A percentile compares a stretch with the other conserved stretches of the same genome.
Conservation (phyloP, 345 rosid species). For the Ceriops zippeliana region DNA sequence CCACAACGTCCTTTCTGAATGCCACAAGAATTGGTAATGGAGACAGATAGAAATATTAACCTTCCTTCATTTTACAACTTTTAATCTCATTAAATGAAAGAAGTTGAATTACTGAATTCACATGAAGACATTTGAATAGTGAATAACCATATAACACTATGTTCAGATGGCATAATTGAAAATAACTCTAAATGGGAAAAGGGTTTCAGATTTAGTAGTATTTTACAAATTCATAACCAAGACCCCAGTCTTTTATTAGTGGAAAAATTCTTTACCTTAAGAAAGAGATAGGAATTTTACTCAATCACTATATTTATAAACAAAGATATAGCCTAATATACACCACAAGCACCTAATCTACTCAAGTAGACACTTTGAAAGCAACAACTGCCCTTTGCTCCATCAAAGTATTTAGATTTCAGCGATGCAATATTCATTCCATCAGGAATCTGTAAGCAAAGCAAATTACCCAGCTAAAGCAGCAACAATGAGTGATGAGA, state of each 20-base stretch:
- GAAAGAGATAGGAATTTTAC: too few relatives aligned
- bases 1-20: background rate
- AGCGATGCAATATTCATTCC: background rate
- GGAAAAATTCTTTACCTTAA: too few relatives aligned
- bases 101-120: background rate
- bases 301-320: too few relatives aligned
- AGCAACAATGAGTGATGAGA: conserved; percentile 89
- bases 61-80: background rate
- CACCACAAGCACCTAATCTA: background rate
- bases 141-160: background rate
- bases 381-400: background rate
- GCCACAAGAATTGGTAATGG: background rate
- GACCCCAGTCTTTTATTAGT: too few relatives aligned
- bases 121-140: background rate
- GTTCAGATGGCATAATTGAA: too few relatives aligned
- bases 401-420: background rate
- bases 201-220: too few relatives aligned
- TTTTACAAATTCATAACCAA: too few relatives aligned
- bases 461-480: conserved; percentile 78
- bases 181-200: background rate
- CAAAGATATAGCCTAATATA: too few relatives aligned
- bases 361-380: background rate
- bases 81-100: background rate
- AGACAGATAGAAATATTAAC: background rate
- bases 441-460: background rate